Evolutionary conservation across 768 basidiomycete species (phyloP), one percentile per base, ranked within the genome.

Genomic region (Termitomyces bulborhizus): DNA sequence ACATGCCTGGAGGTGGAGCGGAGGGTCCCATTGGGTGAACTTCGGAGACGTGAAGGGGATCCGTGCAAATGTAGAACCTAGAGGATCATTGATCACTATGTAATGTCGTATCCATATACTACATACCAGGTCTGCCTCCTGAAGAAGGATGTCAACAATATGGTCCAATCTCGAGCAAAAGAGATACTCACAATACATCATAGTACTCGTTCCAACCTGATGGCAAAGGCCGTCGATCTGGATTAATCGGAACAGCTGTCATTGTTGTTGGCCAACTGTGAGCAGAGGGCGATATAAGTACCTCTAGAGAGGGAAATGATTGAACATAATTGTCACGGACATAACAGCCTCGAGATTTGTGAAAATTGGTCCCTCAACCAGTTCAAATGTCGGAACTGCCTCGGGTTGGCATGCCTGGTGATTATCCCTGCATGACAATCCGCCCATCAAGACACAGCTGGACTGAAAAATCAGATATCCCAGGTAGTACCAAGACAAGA

Each of bases 131-230:
- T 57, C 18, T 18, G 18, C 31, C 31, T 52, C 29, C 53, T 54
- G 26, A 3, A 32, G 15, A 9, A 39, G 43, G 44, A 45, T 43
- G 24, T 49, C 16, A 44, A 51, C 6, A 15, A 44, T 21, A 34
- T 24, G 31, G 50, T 21, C 39, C 37, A 2, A 51, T 45, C 46
- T 16, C n/a, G 18, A 53, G 24, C 11, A 36, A 48, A 29, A 13
- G 12, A 54, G 26, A 24, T 42, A 47, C 63, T 57, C 44, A 64
- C 63, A 49, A 52, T 21, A 54, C 31, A 57, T 64, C 61, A 46
- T 60, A 62, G 48, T 62, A 59, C 29, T 62, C 55, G 34, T 53
- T 56, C 63, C 61, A 64, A 13, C 63, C 63, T 27, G 53, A 18
- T 18, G 63, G 63, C 34, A 64, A 47, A 5, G 61, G 59, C 29